These are phyloP conservation scores for Fusarium papillatum DNA, from an alignment of 2,329 filamentous ascomycete species.

Conservation along the genomic window DNA sequence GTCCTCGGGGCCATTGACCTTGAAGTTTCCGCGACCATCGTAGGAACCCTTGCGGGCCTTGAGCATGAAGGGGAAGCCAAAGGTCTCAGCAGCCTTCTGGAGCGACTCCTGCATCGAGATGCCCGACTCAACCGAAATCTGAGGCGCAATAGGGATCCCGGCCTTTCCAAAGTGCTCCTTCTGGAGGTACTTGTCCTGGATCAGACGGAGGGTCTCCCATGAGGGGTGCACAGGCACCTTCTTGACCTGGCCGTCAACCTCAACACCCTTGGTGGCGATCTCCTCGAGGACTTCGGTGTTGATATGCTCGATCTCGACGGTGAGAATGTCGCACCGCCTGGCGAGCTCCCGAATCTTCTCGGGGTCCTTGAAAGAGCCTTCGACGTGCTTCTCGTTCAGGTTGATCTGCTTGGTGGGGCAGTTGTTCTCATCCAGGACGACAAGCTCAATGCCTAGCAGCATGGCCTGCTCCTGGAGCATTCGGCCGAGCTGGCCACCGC, in stretches of 20 bases:
- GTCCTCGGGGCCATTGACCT: slow-evolving; percentile 59
- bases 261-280: slow-evolving; percentile 75
- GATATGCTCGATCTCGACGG: slow-evolving; percentile 96
- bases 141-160: slow-evolving; percentile 80
- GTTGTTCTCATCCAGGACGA: slow-evolving; percentile 81
- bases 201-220: slow-evolving; percentile 87
- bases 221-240: slow-evolving; percentile 80
- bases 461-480: slow-evolving; percentile 93
- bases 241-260: slow-evolving; percentile 53
- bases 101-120: slow-evolving; percentile 73
- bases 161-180: slow-evolving; percentile 82
- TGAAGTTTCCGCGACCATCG: slow-evolving; percentile 83
- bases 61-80: slow-evolving; percentile 91
- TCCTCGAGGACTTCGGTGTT: slow-evolving; percentile 92
- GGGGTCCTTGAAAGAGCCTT: slow-evolving; percentile 89
- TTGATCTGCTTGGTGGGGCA: slow-evolving; percentile 91
- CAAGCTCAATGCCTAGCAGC: slow-evolving; percentile 81
- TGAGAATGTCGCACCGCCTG: slow-evolving; percentile 81
- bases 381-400: slow-evolving; percentile 79
- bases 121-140: slow-evolving; percentile 72
- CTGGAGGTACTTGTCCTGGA: slow-evolving; percentile 95
- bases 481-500: slow-evolving; percentile 84
- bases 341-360: slow-evolving; percentile 86
- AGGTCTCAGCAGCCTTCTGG: slow-evolving; percentile 70
- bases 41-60: slow-evolving; percentile 94